A percentile compares a stretch with the other conserved stretches of the same genome.
phyloP scores from a whole-genome alignment of 352 stramenopile species.

The Blastocystis sp. region DNA sequence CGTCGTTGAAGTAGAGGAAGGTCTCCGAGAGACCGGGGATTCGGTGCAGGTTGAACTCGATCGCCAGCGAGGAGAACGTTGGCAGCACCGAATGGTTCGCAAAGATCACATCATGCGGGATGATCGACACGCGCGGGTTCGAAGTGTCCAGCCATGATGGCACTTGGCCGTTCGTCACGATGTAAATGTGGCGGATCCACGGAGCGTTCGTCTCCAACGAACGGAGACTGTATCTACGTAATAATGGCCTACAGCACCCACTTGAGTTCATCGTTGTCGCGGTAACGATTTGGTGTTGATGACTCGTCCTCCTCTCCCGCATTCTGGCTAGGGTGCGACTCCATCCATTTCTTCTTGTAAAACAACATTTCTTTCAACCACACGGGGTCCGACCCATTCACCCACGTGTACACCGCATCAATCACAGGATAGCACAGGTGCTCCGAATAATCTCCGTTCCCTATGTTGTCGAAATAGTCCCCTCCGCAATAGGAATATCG shows the following conservation, averaged over 20 bases:
- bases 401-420: constrained; percentile 88
- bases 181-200: constrained; percentile 81
- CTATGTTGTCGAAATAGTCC: constrained; percentile 33
- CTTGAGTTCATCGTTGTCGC: constrained; percentile 82
- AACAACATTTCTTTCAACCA: constrained; percentile 74
- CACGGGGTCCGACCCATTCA: constrained; percentile 81
- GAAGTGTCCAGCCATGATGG: constrained; percentile 81
- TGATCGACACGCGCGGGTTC: constrained; percentile 69
- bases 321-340: background rate
- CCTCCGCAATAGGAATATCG: background rate
- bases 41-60: constrained; percentile 81
- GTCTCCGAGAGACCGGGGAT: constrained; percentile 77
- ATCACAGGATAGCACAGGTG: constrained; percentile 62
- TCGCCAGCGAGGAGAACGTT: constrained; percentile 82
- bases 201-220: constrained; percentile 87
- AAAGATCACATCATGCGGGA: constrained; percentile 81
- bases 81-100: constrained; percentile 68
- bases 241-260: constrained; percentile 58
- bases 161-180: constrained; percentile 84
- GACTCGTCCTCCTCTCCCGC: constrained; percentile 16
- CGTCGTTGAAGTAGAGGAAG: constrained; percentile 91
- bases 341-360: constrained; percentile 58
- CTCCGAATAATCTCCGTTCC: background rate
- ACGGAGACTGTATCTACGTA: constrained; percentile 63
- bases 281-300: constrained; percentile 79